These are phyloP conservation scores for Thalassiosira livingstoniorum DNA, from an alignment of 352 stramenopile species.

Conservation along the genomic window DNA sequence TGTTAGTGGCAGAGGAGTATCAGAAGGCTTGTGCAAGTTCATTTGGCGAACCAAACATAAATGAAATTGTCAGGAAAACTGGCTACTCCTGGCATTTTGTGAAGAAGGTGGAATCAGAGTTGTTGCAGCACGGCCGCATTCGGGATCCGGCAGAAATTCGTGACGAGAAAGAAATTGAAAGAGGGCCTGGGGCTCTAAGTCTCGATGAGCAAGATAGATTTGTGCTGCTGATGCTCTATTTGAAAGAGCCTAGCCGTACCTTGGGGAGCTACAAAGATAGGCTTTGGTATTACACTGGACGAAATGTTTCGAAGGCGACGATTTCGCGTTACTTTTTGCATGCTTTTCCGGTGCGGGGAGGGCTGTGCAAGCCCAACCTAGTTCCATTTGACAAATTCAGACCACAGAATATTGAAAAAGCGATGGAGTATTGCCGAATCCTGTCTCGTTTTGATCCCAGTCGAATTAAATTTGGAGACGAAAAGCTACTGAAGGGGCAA, in stretches of 20 bases:
- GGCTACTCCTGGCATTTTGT: constrained; percentile 25
- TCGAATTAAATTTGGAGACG: constrained; percentile 32
- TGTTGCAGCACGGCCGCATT: neutral
- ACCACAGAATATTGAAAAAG: constrained; percentile 14
- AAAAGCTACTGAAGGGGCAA: constrained; percentile 38
- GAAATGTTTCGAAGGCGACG: neutral
- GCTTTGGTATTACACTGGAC: constrained; percentile 21
- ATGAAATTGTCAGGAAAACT: too few relatives aligned
- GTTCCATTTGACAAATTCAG: constrained; percentile 39
- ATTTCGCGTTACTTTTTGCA: constrained; percentile 21
- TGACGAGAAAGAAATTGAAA: neutral
- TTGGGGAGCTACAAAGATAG: neutral
- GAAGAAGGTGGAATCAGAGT: constrained; percentile 25
- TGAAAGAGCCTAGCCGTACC: constrained; percentile 17
- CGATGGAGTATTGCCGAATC: constrained; percentile 24
- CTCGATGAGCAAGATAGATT: constrained; percentile 22
- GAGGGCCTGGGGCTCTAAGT: constrained; percentile 3
- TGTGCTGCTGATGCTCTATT: constrained; percentile 14
- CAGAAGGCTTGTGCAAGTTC: too few relatives aligned
- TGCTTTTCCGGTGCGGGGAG: constrained; percentile 6
- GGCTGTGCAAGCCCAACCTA: constrained; percentile 25
- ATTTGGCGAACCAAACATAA: too few relatives aligned
- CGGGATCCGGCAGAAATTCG: constrained; percentile 11
- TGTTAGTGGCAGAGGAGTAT: too few relatives aligned
- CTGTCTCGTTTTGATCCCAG: neutral